phyloP scores from a whole-genome alignment of 1,284 basidiomycete genomes.

The Ustilago loliicola region DNA sequence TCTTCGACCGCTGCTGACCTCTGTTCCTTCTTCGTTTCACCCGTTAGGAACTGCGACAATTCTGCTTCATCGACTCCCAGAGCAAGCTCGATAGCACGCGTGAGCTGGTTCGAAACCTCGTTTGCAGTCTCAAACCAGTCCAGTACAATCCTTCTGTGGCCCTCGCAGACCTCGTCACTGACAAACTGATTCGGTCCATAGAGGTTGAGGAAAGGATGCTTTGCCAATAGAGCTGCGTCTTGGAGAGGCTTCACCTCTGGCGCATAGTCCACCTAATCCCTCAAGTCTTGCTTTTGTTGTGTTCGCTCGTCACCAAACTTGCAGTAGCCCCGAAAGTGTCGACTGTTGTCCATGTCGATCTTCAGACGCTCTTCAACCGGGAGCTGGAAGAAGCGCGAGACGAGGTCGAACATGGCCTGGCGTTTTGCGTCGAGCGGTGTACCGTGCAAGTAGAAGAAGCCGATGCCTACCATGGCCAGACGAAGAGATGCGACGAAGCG shows the following conservation, averaged over 20 bases:
- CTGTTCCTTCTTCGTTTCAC: constrained; percentile 12
- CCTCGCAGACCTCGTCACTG: constrained; percentile 27
- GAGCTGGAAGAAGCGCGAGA: constrained; percentile 49
- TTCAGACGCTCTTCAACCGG: constrained; percentile 28
- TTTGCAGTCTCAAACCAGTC: constrained; percentile 48
- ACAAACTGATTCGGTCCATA: constrained; percentile 63
- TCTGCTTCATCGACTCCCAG: constrained; percentile 39
- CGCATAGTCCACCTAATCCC: constrained; percentile 58
- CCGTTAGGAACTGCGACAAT: constrained; percentile 42
- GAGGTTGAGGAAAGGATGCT: constrained; percentile 50
- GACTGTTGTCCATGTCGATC: constrained; percentile 52
- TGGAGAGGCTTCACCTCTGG: constrained; percentile 19
- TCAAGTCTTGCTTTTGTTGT: constrained; percentile 39
- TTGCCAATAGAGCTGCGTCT: constrained; percentile 12
- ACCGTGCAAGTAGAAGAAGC: constrained; percentile 62
- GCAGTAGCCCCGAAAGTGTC: constrained; percentile 61
- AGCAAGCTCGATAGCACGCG: constrained; percentile 55
- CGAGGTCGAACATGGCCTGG: constrained; percentile 40
- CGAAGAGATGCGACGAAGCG: constrained; percentile 49
- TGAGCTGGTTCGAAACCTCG: constrained; percentile 43
- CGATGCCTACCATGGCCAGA: constrained; percentile 50
- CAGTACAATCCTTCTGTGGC: constrained; percentile 26
- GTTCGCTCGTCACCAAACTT: constrained; percentile 61
- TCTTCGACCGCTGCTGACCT: background rate
- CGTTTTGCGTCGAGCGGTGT: constrained; percentile 42